phyloP scores from a whole-genome alignment of 352 stramenopile species.

The Phytophthora chlamydospora region DNA sequence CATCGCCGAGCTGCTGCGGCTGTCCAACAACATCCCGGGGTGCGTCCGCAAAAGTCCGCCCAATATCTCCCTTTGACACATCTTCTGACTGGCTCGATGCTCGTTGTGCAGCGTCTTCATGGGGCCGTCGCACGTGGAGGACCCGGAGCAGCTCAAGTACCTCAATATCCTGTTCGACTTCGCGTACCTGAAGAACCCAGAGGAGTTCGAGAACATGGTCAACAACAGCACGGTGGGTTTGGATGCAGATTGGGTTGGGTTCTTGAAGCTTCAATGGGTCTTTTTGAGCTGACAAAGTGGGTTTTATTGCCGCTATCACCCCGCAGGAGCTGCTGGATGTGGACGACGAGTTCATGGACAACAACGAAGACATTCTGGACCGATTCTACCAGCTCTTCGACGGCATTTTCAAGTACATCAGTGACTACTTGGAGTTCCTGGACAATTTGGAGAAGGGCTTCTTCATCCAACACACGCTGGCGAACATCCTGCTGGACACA shows the following conservation, averaged over 20 bases:
- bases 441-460: conserved; percentile 93
- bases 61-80: too few relatives aligned
- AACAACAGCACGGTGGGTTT: conserved; percentile 86
- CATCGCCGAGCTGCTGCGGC: conserved; percentile 91
- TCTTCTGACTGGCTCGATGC: conserved; percentile 12
- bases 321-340: conserved; percentile 83
- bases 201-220: conserved; percentile 95
- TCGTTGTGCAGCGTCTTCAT: conserved; percentile 74
- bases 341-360: conserved; percentile 93
- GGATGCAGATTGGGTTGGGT: conserved; percentile 4
- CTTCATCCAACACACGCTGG: conserved; percentile 96
- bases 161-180: conserved; percentile 96
- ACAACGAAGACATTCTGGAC: conserved; percentile 85
- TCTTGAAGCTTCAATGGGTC: conserved; percentile 25
- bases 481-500: conserved; percentile 93
- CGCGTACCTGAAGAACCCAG: conserved; percentile 93
- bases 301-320: conserved; percentile 3
- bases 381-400: conserved; percentile 92
- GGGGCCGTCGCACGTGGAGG: conserved; percentile 85
- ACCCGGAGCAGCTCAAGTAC: conserved; percentile 91
- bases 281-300: not conserved
- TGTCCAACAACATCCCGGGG: conserved; percentile 92
- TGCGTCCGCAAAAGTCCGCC: conserved; percentile 20
- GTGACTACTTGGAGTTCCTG: conserved; percentile 92
- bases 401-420: conserved; percentile 92